These are phyloP conservation scores for Austroboletus niveus DNA, from an alignment of 1,284 basidiomycete genomes.

Conservation along the genomic window DNA sequence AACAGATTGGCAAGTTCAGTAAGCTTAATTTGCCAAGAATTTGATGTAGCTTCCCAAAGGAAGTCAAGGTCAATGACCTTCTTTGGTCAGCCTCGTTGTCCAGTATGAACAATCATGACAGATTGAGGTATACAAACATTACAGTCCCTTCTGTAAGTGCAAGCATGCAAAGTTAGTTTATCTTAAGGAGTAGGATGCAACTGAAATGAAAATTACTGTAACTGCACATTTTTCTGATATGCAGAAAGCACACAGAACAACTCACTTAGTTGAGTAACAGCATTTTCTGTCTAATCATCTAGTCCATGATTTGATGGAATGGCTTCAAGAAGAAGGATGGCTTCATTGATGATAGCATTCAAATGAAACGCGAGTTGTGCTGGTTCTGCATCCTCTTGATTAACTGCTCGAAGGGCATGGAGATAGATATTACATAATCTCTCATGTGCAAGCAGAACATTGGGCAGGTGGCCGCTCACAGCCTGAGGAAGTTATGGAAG, in stretches of 20 bases:
- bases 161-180: not conserved
- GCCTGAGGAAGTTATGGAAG: too few relatives aligned
- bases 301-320: not conserved
- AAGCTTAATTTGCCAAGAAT: slow-evolving; percentile 10
- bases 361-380: not conserved
- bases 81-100: not conserved
- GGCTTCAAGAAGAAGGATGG: not conserved
- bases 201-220: slow-evolving; percentile 1
- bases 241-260: not conserved
- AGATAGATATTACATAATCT: not conserved
- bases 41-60: slow-evolving; percentile 12
- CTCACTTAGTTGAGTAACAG: not conserved
- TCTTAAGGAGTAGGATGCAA: not conserved
- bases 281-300: not conserved
- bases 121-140: not conserved
- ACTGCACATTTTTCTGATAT: not conserved
- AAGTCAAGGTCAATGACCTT: slow-evolving; percentile 22
- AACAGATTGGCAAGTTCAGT: slow-evolving; percentile 20
- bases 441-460: too few relatives aligned
- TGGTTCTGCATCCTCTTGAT: not conserved
- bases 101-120: not conserved
- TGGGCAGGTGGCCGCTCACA: too few relatives aligned
- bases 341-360: not conserved
- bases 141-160: not conserved
- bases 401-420: not conserved